Percentiles rank a stretch among this genome's conserved stretches.
phyloP scores from a whole-genome alignment of 805 yeast genomes.

The Saccharomycopsis microspora region DNA sequence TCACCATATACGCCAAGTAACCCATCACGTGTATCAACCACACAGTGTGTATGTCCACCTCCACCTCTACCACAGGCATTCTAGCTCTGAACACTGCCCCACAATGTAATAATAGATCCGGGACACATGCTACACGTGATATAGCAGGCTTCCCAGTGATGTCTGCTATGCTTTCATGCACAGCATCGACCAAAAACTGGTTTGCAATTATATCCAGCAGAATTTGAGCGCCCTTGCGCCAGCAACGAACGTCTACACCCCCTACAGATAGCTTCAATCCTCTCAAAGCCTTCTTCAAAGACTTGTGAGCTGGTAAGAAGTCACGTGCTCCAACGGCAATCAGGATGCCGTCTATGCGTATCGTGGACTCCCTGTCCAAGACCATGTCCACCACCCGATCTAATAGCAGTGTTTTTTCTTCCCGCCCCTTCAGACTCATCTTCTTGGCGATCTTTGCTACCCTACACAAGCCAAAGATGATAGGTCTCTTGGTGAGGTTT shows the following conservation, averaged over 20 bases:
- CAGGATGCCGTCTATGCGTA: constrained; percentile 7
- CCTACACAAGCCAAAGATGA: constrained; percentile 7
- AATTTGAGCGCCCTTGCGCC: too few relatives aligned
- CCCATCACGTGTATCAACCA: constrained; percentile 9
- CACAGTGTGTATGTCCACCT: constrained; percentile 4
- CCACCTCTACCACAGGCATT: constrained; percentile 1
- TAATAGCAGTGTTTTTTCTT: too few relatives aligned
- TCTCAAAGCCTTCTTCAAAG: constrained; percentile 1
- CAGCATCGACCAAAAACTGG: too few relatives aligned
- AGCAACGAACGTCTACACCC: too few relatives aligned
- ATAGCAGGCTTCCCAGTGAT: too few relatives aligned
- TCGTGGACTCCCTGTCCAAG: neutral
- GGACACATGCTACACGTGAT: too few relatives aligned
- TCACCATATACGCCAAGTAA: neutral
- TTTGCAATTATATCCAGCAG: too few relatives aligned
- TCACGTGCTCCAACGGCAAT: constrained; percentile 11
- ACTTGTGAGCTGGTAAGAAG: constrained; percentile 3
- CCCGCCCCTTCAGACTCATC: neutral
- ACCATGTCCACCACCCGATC: neutral
- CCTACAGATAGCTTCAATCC: constrained; percentile 5
- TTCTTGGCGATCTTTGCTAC: neutral
- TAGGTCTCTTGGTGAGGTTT: constrained; percentile 9
- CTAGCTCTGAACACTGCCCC: neutral
- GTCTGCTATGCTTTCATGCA: too few relatives aligned
- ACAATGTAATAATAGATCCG: neutral